phyloP scores from a whole-genome alignment of 805 yeast species.

The Komagataella pseudopastoris region DNA sequence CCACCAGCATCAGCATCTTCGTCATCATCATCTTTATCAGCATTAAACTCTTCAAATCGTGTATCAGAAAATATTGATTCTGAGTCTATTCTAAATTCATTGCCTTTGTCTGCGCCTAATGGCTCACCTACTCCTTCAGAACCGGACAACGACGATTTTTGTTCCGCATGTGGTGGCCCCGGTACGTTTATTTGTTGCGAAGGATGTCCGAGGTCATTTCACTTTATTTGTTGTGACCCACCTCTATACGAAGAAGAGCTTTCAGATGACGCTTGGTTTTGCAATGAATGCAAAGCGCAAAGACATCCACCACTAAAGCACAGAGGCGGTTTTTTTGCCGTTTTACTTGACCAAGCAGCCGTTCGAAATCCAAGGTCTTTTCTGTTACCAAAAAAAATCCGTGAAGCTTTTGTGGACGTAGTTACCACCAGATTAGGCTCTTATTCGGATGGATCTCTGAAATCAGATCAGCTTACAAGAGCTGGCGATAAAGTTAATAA shows the following conservation, averaged over 20 bases:
- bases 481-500: conserved; percentile 31
- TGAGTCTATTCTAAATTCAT: not conserved
- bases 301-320: conserved; percentile 8
- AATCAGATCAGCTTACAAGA: conserved; percentile 28
- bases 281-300: conserved; percentile 57
- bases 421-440: conserved; percentile 55
- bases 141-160: conserved; percentile 66
- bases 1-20: not conserved
- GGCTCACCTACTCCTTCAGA: not conserved
- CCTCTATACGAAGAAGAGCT: conserved; percentile 62
- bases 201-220: conserved; percentile 84
- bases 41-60: not conserved
- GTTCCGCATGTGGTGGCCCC: conserved; percentile 80
- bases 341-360: conserved; percentile 44
- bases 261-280: conserved; percentile 87
- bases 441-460: conserved; percentile 50
- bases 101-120: not conserved
- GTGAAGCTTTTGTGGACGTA: conserved; percentile 67
- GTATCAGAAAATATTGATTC: not conserved
- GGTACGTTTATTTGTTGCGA: conserved; percentile 93
- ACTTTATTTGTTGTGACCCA: conserved; percentile 83
- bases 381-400: conserved; percentile 51
- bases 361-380: conserved; percentile 54
- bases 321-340: conserved; percentile 34
- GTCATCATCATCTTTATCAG: not conserved